Base-by-base conservation (phyloP, 306 rosid species). In the Cucurbita pepo region DNA sequence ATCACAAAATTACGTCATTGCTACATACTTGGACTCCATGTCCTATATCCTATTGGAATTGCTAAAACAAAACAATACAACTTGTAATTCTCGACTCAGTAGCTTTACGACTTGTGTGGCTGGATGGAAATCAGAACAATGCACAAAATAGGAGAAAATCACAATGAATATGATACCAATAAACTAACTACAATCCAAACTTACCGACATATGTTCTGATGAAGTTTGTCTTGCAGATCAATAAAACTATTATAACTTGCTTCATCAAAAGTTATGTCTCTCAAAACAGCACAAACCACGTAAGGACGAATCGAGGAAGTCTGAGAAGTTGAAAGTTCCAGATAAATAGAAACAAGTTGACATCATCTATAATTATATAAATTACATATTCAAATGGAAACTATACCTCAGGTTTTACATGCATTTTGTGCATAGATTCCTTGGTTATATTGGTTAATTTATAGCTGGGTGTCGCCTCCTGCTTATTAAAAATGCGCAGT, bases 211-310 rank as follows among this genome's bases (percentile, higher is more conserved):
- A 93, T 93, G 79, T 93, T 93, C 30, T 93, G 98, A 80, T 90
- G 96, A 71, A 93, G 96, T 82, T 93, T 93, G 81, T 93, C 98
- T 85, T 93, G 98, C 77, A 93, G 96, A 75, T 93, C 98, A 41
- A 93, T 90, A 61, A 93, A 93, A 85, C 98, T 93, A 80, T 87
- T 85, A 84, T 88, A 93, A 78, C 91, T 87, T 10, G 77, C 86
- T 79, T 88, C 85, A 62, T 85, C 88, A 77, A 93, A 88, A 43
- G 89, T 83, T 41, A 93, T 4, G 66, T 89, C 98, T 80, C 96
- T 89, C 61, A 93, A 79, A 52, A 93, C 84, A 50, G 98, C 98
- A 81, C 98, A 90, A 59, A 90, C 96, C 65, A 93, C 75, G 74
- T 67, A 77, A 6, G 91, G 89, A 12, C 98, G 96, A 81, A 93